Evolutionary conservation across 768 basidiomycete genomes (phyloP).

Genomic region (Hericium erinaceus): DNA sequence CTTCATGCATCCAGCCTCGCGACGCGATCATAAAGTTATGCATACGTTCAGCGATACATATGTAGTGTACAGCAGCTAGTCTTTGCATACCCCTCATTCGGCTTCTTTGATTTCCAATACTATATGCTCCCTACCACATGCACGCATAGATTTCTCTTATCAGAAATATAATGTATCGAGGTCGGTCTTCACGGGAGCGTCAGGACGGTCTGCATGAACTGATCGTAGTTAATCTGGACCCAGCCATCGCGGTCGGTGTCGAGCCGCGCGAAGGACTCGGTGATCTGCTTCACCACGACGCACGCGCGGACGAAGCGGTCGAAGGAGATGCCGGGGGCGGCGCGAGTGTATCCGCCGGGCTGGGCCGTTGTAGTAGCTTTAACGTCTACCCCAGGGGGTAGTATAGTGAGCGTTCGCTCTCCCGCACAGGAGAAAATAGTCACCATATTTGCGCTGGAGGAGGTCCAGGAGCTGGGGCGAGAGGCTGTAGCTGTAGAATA

Average conservation of each 20-base stretch:
- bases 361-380: constrained; percentile 40
- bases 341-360: constrained; percentile 16
- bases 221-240: constrained; percentile 65
- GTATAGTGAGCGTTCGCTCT: constrained; percentile 6
- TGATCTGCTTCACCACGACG: constrained; percentile 71
- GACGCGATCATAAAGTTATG: not conserved
- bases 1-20: too few relatives aligned
- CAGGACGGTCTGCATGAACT: constrained; percentile 63
- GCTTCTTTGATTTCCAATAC: too few relatives aligned
- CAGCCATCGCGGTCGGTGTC: constrained; percentile 59
- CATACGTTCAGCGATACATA: not conserved
- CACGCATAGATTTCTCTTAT: not conserved
- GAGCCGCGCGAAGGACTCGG: constrained; percentile 56
- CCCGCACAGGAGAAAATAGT: constrained; percentile 10
- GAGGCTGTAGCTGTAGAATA: constrained; percentile 45
- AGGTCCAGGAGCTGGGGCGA: constrained; percentile 55
- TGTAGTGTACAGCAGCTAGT: not conserved
- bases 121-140: not conserved
- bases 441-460: constrained; percentile 76
- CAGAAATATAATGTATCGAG: not conserved
- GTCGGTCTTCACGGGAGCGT: constrained; percentile 42
- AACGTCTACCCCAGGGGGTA: constrained; percentile 35
- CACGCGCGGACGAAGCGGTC: constrained; percentile 85
- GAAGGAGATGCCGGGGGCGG: constrained; percentile 61
- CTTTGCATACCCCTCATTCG: not conserved